Conservation (phyloP, 345 rosid genomes). For the Dipteronia sinensis region DNA sequence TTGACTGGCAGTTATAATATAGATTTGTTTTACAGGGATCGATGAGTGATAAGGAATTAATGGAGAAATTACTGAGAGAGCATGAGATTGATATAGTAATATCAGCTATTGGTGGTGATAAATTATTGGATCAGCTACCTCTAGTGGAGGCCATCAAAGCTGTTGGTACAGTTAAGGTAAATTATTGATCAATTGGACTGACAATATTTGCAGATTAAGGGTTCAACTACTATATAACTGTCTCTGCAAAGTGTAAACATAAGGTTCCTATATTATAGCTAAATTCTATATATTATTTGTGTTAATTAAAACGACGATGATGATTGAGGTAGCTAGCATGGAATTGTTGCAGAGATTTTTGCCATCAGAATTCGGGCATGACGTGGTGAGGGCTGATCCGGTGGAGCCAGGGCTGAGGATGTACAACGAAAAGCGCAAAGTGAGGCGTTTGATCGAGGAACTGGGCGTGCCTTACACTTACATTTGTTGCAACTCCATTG, state of each 20-base stretch:
- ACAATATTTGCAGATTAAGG: too few species aligned
- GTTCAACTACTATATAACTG: too few species aligned
- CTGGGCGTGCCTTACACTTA: slow-evolving; percentile 51
- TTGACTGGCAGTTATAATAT: too few species aligned
- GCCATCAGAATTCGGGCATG: slow-evolving; percentile 83
- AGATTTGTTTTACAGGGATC: slow-evolving; percentile 36
- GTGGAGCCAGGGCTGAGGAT: slow-evolving; percentile 60
- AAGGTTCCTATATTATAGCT: too few species aligned
- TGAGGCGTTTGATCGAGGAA: slow-evolving; percentile 48
- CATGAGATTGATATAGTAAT: slow-evolving; percentile 60
- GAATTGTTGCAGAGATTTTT: slow-evolving; percentile 51
- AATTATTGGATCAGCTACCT: slow-evolving; percentile 41
- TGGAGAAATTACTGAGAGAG: slow-evolving; percentile 54
- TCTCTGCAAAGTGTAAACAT: too few species aligned
- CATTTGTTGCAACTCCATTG: slow-evolving; percentile 77
- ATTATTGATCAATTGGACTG: too few species aligned
- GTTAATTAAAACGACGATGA: too few species aligned
- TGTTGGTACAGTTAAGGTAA: slow-evolving; percentile 62
- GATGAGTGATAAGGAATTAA: slow-evolving; percentile 35
- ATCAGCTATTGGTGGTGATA: slow-evolving; percentile 49
- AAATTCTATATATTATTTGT: too few species aligned
- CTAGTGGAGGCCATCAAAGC: slow-evolving; percentile 55
- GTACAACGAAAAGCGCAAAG: slow-evolving; percentile 54
- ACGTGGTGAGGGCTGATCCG: slow-evolving; percentile 61
- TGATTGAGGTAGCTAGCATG: too few species aligned